These are phyloP conservation scores for Neohortaea acidophila DNA, from an alignment of 495 filamentous ascomycete species.

Conservation along the genomic window DNA sequence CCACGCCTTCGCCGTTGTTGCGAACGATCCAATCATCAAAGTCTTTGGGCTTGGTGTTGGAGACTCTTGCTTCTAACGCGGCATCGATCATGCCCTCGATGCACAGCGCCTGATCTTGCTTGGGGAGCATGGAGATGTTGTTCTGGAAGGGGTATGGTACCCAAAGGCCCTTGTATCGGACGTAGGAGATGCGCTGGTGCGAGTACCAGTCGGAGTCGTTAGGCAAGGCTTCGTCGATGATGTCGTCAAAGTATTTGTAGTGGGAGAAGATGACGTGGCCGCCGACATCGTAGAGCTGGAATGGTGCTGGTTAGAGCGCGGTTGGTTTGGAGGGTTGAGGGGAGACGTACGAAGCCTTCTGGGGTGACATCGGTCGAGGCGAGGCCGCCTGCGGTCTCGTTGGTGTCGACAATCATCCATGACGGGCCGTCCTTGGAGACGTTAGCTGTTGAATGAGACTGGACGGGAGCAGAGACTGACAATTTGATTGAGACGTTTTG, in stretches of 20 bases:
- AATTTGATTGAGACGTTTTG: constrained; percentile 92
- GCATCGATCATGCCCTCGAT: constrained; percentile 97
- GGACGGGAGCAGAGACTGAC: constrained; percentile 37
- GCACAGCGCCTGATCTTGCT: constrained; percentile 90
- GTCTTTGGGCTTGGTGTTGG: constrained; percentile 79
- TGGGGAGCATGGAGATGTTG: constrained; percentile 97
- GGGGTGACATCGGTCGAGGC: constrained; percentile 91
- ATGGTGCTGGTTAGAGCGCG: constrained; percentile 11
- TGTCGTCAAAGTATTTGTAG: constrained; percentile 99
- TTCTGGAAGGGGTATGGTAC: constrained; percentile 99
- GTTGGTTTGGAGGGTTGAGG: neutral
- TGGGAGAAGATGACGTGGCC: constrained; percentile 99
- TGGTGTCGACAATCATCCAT: constrained; percentile 90
- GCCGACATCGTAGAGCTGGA: constrained; percentile 93
- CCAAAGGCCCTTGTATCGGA: constrained; percentile 90
- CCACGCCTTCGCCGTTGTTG: constrained; percentile 78
- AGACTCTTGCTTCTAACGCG: constrained; percentile 65
- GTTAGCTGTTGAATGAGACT: neutral
- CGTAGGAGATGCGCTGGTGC: constrained; percentile 97
- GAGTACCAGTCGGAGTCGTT: constrained; percentile 90
- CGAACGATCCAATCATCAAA: constrained; percentile 98
- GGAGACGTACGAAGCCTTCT: constrained; percentile 83
- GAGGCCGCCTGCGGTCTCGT: constrained; percentile 86
- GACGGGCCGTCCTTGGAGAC: constrained; percentile 59
- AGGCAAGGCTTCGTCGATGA: constrained; percentile 88